Percentiles rank a stretch among this genome's conserved stretches.
phyloP scores from a whole-genome alignment of 352 stramenopile species.

The Pythium phragmiticola region DNA sequence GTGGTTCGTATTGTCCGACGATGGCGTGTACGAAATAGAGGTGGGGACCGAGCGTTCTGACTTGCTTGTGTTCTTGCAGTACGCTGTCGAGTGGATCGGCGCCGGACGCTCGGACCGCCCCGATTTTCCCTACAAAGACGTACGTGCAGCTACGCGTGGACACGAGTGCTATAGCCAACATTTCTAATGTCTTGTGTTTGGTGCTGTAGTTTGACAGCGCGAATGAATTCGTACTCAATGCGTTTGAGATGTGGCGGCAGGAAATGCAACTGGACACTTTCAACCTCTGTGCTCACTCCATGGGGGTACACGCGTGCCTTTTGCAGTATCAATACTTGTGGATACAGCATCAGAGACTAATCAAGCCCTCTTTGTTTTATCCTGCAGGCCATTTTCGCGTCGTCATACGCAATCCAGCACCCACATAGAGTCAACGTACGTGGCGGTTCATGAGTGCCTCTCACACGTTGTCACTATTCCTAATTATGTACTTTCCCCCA shows the following conservation, averaged over 20 bases:
- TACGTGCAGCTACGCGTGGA: slow-evolving; percentile 26
- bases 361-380: not conserved
- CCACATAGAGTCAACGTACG: slow-evolving; percentile 63
- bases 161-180: not conserved
- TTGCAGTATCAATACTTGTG: not conserved
- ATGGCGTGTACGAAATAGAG: not conserved
- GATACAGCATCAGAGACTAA: not conserved
- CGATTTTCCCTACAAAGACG: slow-evolving; percentile 67
- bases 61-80: slow-evolving; percentile 35
- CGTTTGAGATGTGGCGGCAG: slow-evolving; percentile 78
- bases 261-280: slow-evolving; percentile 71
- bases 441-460: not conserved
- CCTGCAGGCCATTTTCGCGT: slow-evolving; percentile 76
- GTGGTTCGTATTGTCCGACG: slow-evolving; percentile 42
- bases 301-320: slow-evolving; percentile 49
- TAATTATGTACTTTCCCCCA: slow-evolving; percentile 14
- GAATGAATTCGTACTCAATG: slow-evolving; percentile 64
- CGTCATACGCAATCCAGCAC: slow-evolving; percentile 63
- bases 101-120: slow-evolving; percentile 76
- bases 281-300: slow-evolving; percentile 75
- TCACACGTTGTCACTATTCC: not conserved
- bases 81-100: slow-evolving; percentile 85
- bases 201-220: slow-evolving; percentile 67
- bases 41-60: not conserved
- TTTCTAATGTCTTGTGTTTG: not conserved